These are phyloP conservation scores for Podila epigama DNA, from an alignment of 192 early-diverging fungal genomes.

Conservation along the genomic window DNA sequence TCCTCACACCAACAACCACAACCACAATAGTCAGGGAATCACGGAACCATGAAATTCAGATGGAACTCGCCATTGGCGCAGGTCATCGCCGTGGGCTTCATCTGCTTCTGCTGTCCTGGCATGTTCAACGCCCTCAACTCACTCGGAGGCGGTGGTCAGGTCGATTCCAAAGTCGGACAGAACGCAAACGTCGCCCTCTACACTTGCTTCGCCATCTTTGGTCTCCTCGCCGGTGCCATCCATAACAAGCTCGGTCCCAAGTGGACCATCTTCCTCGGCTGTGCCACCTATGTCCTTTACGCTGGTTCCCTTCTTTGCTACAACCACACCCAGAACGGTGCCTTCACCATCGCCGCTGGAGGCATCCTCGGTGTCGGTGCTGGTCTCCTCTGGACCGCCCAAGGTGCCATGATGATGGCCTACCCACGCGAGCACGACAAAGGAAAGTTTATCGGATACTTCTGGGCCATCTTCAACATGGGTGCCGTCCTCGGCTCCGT, in stretches of 20 bases:
- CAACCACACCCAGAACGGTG: slow-evolving; percentile 56
- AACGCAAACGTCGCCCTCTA: slow-evolving; percentile 78
- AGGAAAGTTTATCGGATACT: slow-evolving; percentile 76
- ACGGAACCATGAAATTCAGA: slow-evolving; percentile 1
- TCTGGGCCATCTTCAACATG: slow-evolving; percentile 83
- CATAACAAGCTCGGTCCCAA: slow-evolving; percentile 77
- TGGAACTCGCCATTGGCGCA: slow-evolving; percentile 67
- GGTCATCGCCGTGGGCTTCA: slow-evolving; percentile 69
- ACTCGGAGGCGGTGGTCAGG: slow-evolving; percentile 69
- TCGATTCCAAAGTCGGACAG: slow-evolving; percentile 59
- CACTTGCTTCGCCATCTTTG: slow-evolving; percentile 75
- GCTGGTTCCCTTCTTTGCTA: slow-evolving; percentile 71
- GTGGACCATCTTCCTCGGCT: slow-evolving; percentile 67
- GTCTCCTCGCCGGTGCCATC: slow-evolving; percentile 70
- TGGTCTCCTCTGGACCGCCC: slow-evolving; percentile 71
- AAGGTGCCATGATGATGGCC: slow-evolving; percentile 81
- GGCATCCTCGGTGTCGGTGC: slow-evolving; percentile 82
- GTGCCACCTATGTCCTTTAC: slow-evolving; percentile 76
- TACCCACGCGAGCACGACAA: slow-evolving; percentile 79
- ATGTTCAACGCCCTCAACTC: slow-evolving; percentile 70
- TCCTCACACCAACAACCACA: background rate
- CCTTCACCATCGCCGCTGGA: slow-evolving; percentile 73
- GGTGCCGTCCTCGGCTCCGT: slow-evolving; percentile 79
- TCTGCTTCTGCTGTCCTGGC: slow-evolving; percentile 75
- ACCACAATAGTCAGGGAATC: too few species aligned